A percentile compares a stretch with the other conserved stretches of the same genome.
Conservation (phyloP, 371 early-diverging fungal species). For the Syncephalastrum sp. region DNA sequence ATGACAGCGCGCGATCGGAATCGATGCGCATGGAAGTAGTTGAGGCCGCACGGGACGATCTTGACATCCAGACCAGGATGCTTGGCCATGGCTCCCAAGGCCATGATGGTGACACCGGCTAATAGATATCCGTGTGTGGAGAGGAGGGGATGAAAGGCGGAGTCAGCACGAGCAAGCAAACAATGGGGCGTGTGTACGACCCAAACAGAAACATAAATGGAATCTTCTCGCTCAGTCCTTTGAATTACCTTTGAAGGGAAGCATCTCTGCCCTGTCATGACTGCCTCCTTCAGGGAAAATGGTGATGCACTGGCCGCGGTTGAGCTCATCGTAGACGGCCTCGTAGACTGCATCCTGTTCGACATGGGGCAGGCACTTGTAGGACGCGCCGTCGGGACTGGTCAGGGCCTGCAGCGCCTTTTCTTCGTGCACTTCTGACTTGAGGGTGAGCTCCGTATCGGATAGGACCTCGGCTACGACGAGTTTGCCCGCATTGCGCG, state of each 20-base stretch:
- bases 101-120: constrained; percentile 85
- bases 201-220: too few relatives aligned
- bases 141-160: too few relatives aligned
- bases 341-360: constrained; percentile 83
- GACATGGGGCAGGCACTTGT: constrained; percentile 77
- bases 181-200: too few relatives aligned
- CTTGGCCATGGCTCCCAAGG: constrained; percentile 82
- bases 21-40: constrained; percentile 92
- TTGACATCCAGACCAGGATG: constrained; percentile 80
- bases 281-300: constrained; percentile 96
- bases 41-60: constrained; percentile 87
- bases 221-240: not conserved
- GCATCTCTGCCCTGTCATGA: constrained; percentile 89
- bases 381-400: constrained; percentile 52
- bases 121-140: not conserved
- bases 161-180: too few relatives aligned
- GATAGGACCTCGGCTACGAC: constrained; percentile 71
- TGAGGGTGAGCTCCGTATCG: constrained; percentile 71
- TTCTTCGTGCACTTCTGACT: constrained; percentile 59
- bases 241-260: constrained; percentile 81
- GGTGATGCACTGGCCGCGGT: constrained; percentile 79
- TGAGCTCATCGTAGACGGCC: constrained; percentile 72
- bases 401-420: constrained; percentile 56
- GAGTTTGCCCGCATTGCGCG: constrained; percentile 53
- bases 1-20: constrained; percentile 92